A percentile compares a stretch with the other conserved stretches of the same genome.
These are phyloP conservation scores for Galeopsis tetrahit DNA, from an alignment of 257 asterid genomes.

Conservation along the genomic window DNA sequence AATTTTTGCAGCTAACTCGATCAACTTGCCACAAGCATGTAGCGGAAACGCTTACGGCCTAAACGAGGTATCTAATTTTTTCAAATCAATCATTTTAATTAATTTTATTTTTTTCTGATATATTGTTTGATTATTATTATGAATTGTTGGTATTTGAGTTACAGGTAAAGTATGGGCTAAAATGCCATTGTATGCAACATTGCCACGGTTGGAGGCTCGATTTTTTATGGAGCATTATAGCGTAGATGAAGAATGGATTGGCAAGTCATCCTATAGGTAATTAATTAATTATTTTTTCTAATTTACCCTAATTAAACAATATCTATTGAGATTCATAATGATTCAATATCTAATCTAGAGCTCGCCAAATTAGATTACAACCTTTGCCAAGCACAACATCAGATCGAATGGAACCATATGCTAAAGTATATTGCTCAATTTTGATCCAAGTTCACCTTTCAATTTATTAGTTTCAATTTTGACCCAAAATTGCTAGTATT, in stretches of 20 bases:
- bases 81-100: no score
- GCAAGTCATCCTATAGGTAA: slow-evolving; percentile 46
- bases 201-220: slow-evolving; percentile 44
- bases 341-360: slow-evolving; percentile 32
- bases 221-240: slow-evolving; percentile 41
- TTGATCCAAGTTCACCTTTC: no score
- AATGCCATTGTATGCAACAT: slow-evolving; percentile 46
- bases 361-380: slow-evolving; percentile 50
- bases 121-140: neutral
- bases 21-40: neutral
- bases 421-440: slow-evolving; percentile 31
- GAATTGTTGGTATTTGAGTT: neutral
- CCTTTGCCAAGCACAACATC: slow-evolving; percentile 51
- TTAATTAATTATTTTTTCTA: neutral
- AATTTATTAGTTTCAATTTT: no score
- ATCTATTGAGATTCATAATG: neutral
- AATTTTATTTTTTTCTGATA: no score
- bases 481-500: no score
- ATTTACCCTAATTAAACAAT: neutral
- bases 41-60: neutral
- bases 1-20: neutral
- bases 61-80: neutral
- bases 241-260: slow-evolving; percentile 43
- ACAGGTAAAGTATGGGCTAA: slow-evolving; percentile 34
- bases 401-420: slow-evolving; percentile 49